Conservation (phyloP, 164 flowering plant species). For the Aristolochia californica region DNA sequence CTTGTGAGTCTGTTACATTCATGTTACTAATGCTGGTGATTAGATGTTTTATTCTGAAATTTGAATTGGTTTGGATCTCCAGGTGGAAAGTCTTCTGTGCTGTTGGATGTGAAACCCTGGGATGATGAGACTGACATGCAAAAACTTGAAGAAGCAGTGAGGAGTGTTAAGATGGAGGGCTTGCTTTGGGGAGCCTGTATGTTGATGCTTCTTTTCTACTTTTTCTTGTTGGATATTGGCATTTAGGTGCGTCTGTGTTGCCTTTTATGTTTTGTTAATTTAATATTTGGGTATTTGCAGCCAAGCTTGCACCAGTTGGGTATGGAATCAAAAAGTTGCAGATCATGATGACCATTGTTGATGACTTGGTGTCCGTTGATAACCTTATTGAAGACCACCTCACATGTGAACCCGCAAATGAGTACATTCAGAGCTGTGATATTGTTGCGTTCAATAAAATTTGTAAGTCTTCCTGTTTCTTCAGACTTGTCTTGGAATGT, state of each 20-base stretch:
- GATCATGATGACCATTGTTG: slow-evolving; percentile 87
- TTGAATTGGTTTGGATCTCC: slow-evolving; percentile 8
- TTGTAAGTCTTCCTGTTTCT: slow-evolving; percentile 8
- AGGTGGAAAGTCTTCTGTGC: slow-evolving; percentile 93
- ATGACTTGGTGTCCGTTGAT: slow-evolving; percentile 85
- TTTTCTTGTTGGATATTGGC: not conserved
- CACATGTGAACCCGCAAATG: slow-evolving; percentile 69
- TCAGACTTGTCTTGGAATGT: too few species aligned
- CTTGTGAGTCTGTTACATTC: not conserved
- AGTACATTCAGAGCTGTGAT: slow-evolving; percentile 88
- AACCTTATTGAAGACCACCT: slow-evolving; percentile 64
- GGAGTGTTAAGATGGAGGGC: slow-evolving; percentile 62
- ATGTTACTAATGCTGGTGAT: not conserved
- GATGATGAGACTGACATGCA: slow-evolving; percentile 93
- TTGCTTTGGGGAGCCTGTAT: slow-evolving; percentile 24
- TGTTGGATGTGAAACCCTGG: slow-evolving; percentile 88
- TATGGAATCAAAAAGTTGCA: slow-evolving; percentile 87
- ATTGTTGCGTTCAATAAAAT: slow-evolving; percentile 90
- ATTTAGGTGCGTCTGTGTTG: too few species aligned
- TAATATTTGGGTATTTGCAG: slow-evolving; percentile 21
- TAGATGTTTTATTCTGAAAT: not conserved
- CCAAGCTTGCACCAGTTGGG: slow-evolving; percentile 80
- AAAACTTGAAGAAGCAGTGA: slow-evolving; percentile 73
- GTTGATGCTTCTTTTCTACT: not conserved
- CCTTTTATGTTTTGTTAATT: not conserved